phyloP scores from a whole-genome alignment of 768 basidiomycete species.

The Symmetrospora coprosmae region DNA sequence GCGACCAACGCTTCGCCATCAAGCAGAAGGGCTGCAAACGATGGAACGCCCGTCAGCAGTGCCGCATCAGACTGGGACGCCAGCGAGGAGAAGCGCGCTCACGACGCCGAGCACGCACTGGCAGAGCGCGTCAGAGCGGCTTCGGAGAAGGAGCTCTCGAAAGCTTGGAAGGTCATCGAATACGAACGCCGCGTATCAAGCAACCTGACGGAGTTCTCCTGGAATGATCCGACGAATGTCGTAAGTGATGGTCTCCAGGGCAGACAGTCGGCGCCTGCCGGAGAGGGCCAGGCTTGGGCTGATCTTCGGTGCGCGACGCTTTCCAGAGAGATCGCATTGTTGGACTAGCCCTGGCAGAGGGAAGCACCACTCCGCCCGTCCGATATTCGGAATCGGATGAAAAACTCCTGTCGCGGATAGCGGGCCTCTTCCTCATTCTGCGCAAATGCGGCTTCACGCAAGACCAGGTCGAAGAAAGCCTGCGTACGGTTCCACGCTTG shows the following conservation, averaged over 20 bases:
- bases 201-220: background rate
- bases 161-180: slow-evolving; percentile 4
- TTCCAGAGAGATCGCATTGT: slow-evolving; percentile 7
- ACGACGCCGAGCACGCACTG: background rate
- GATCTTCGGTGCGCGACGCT: too few relatives aligned
- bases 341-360: background rate
- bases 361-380: background rate
- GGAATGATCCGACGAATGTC: slow-evolving; percentile 7
- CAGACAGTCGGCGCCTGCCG: too few relatives aligned
- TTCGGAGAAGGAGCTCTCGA: slow-evolving; percentile 4
- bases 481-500: slow-evolving; percentile 49
- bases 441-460: slow-evolving; percentile 63
- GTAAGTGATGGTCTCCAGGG: too few relatives aligned
- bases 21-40: background rate
- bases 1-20: background rate
- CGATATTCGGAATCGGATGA: slow-evolving; percentile 48
- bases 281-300: too few relatives aligned
- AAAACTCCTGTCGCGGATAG: slow-evolving; percentile 56
- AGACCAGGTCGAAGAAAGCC: slow-evolving; percentile 54
- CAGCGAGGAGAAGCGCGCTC: background rate
- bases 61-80: slow-evolving; percentile 5
- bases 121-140: slow-evolving; percentile 8
- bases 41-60: background rate
- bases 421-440: slow-evolving; percentile 65
- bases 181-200: slow-evolving; percentile 4